Percentiles rank a stretch among this genome's conserved stretches.
Evolutionary conservation across 2,329 filamentous ascomycete genomes (phyloP).

Genomic region (Cladorrhinum sp.): DNA sequence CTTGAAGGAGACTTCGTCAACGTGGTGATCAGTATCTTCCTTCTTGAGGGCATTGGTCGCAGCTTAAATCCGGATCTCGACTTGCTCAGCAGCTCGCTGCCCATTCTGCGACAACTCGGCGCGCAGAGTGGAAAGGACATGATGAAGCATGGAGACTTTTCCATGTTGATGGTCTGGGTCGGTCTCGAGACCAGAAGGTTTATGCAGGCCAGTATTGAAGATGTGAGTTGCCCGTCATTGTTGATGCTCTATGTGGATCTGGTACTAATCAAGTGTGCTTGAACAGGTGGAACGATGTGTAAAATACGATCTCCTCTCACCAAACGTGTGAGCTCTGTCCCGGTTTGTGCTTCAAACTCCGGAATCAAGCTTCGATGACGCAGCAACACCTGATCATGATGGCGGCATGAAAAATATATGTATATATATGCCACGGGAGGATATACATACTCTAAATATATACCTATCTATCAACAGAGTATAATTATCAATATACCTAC

Average conservation of each 20-base stretch:
- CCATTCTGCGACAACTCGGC: constrained; percentile 84
- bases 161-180: constrained; percentile 88
- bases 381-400: not conserved
- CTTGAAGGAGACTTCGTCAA: constrained; percentile 98
- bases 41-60: constrained; percentile 91
- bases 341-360: not conserved
- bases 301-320: constrained; percentile 83
- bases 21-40: constrained; percentile 89
- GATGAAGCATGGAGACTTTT: constrained; percentile 70
- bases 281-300: constrained; percentile 78
- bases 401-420: too few relatives aligned
- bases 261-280: constrained; percentile 1
- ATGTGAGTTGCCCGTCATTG: constrained; percentile 54
- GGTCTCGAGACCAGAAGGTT: constrained; percentile 86
- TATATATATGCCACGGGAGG: too few relatives aligned
- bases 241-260: not conserved
- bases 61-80: constrained; percentile 84
- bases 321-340: constrained; percentile 63
- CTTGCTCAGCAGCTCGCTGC: constrained; percentile 78
- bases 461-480: not conserved
- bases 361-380: not conserved
- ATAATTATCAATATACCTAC: not conserved
- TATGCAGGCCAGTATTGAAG: constrained; percentile 85
- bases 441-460: too few relatives aligned
- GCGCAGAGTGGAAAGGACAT: constrained; percentile 70